phyloP scores from a whole-genome alignment of 148 eudicot species.

The Chenopodium berlandieri region DNA sequence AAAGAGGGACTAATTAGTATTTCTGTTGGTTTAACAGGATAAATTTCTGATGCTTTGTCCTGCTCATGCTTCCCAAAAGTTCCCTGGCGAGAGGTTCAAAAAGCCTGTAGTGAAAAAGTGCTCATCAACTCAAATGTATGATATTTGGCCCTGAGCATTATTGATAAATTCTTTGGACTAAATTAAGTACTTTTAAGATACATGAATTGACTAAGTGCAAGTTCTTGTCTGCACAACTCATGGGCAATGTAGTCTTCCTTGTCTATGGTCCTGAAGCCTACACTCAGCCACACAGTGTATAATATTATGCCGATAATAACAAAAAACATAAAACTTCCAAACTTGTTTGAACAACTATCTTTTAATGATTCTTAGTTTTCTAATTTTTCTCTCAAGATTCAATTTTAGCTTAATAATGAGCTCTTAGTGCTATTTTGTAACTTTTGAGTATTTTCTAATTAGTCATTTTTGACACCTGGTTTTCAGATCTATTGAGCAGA shows the following conservation, averaged over 20 bases:
- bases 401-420: neutral
- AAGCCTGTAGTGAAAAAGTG: conserved; percentile 36
- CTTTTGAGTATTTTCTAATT: neutral
- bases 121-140: conserved; percentile 43
- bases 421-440: neutral
- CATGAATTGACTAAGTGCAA: neutral
- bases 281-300: neutral
- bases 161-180: conserved; percentile 5
- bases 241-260: neutral
- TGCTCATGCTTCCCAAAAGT: conserved; percentile 54
- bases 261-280: neutral
- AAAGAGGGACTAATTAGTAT: neutral
- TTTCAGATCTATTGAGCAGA: conserved; percentile 30
- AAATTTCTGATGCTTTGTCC: conserved; percentile 73
- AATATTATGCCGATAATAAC: neutral
- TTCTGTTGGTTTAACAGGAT: conserved; percentile 39
- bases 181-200: neutral
- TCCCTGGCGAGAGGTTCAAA: conserved; percentile 65
- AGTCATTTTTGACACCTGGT: conserved; percentile 6
- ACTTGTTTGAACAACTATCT: neutral
- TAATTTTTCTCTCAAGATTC: neutral
- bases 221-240: neutral
- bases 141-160: conserved; percentile 1
- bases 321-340: neutral
- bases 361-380: neutral